Evolutionary conservation across 345 rosid species (phyloP).

Genomic region (Anacardium occidentale): DNA sequence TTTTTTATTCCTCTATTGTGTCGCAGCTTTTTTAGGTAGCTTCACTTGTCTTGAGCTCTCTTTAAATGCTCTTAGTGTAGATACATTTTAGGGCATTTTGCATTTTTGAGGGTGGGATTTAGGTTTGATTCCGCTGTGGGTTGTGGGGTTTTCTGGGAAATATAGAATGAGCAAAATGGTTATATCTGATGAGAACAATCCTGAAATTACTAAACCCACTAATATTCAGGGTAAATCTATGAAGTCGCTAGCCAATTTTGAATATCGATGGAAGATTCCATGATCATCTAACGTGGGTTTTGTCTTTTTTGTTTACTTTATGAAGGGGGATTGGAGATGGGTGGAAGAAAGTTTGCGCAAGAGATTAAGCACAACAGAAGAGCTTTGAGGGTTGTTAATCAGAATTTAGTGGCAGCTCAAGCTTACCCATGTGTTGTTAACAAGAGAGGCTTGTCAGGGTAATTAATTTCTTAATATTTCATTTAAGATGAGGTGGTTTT

Average conservation of each 20-base stretch:
- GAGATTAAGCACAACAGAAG: slow-evolving; percentile 55
- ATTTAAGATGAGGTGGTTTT: background rate
- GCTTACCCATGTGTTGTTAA: slow-evolving; percentile 57
- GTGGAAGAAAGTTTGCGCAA: slow-evolving; percentile 49
- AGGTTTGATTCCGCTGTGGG: background rate
- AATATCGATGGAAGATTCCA: background rate
- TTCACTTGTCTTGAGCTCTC: slow-evolving; percentile 3
- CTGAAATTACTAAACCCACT: slow-evolving; percentile 28
- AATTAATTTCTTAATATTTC: background rate
- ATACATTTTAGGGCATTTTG: slow-evolving; percentile 1
- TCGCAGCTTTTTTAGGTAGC: slow-evolving; percentile 22
- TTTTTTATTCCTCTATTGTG: slow-evolving; percentile 17
- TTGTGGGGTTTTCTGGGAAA: slow-evolving; percentile 29
- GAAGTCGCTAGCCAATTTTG: background rate
- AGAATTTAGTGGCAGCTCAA: slow-evolving; percentile 46
- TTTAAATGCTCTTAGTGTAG: slow-evolving; percentile 29
- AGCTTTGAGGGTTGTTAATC: slow-evolving; percentile 65
- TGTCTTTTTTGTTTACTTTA: background rate
- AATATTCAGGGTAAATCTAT: slow-evolving; percentile 42
- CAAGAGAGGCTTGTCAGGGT: slow-evolving; percentile 54
- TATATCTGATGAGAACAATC: slow-evolving; percentile 49
- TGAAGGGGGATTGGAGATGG: slow-evolving; percentile 29
- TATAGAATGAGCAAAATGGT: slow-evolving; percentile 32
- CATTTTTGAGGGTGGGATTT: background rate
- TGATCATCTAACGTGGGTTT: slow-evolving; percentile 14